Evolutionary conservation across 768 basidiomycete species (phyloP), one percentile per base, ranked within the genome.

Genomic region (Rhizopogon vesiculosus): DNA sequence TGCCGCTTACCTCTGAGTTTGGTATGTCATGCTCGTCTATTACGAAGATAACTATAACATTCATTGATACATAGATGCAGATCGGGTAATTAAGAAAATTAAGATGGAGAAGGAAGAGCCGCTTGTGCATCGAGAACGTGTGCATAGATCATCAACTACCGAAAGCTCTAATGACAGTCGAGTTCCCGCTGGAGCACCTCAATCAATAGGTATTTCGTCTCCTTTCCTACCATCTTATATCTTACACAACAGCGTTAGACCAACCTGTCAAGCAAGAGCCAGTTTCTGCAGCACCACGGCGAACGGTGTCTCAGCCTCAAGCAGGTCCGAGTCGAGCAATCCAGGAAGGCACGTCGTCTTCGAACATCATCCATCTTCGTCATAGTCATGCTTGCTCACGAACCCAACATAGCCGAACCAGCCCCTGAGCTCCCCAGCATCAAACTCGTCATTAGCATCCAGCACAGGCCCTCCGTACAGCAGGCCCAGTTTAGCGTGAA

Each of bases 401-500:
- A 48, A 5, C 33, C n/a, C 33, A 19, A 9, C 46, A 19, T 33
- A 48, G 18, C 31, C 18, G 13, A 48, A 35, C 19, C 19, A 35
- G 19, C 46, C 2, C 31, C 13, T 22, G 46, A 48, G 18, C 12
- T 19, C 25, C 25, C 25, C 25, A 25, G 5, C 4, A 25, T 25
- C 31, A 55, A 55, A 50, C 16, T 55, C 3, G 22, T 55, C 22
- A 65, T 70, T n/a, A 71, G 69, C 15, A 67, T 72, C 31, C 63
- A 67, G 35, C 69, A 70, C 42, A 69, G 62, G 8, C 50, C 60
- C 0, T 62, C 70, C 7, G 56, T 56, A 41, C 70, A 70, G 48
- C 67, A 70, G 48, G 61, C 70, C 10, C 71, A 70, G 35, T 72
- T 70, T 25, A 67, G 60, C 22, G 55, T 61, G 5, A 72, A 69